Percentiles rank a stretch among this genome's conserved stretches.
Evolutionary conservation across 768 basidiomycete genomes (phyloP).

Genomic region (Kwoniella bestiolae): DNA sequence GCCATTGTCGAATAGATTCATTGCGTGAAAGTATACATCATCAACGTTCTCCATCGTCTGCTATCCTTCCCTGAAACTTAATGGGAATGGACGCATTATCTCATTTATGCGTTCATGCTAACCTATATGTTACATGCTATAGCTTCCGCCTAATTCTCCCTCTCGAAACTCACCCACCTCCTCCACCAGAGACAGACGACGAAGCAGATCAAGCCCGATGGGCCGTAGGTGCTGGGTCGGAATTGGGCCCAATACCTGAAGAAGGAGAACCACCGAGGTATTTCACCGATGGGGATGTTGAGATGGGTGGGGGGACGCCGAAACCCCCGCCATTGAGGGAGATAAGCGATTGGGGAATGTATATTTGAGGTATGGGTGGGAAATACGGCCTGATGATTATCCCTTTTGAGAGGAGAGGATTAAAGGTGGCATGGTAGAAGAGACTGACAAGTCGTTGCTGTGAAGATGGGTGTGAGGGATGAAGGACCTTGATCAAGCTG

Average conservation of each 20-base stretch:
- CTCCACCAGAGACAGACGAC: conserved; percentile 15
- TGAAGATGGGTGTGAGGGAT: not conserved
- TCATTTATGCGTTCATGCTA: too few species aligned
- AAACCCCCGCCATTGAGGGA: conserved; percentile 2
- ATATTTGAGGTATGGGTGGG: not conserved
- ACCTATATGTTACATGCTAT: not conserved
- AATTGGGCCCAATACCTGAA: conserved; percentile 6
- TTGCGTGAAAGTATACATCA: too few species aligned
- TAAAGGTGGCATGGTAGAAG: too few species aligned
- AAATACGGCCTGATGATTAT: not conserved
- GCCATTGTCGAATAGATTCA: too few species aligned
- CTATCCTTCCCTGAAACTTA: too few species aligned
- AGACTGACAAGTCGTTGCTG: too few species aligned
- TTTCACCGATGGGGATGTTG: not conserved
- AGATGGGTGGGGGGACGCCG: not conserved
- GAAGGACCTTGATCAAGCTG: too few species aligned
- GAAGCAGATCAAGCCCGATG: conserved; percentile 26
- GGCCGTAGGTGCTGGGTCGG: conserved; percentile 21
- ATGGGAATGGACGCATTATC: too few species aligned
- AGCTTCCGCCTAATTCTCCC: conserved; percentile 29
- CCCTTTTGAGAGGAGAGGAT: too few species aligned
- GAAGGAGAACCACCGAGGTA: conserved; percentile 2
- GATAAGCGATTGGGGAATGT: conserved; percentile 1
- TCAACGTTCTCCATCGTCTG: not conserved
- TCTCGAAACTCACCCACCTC: conserved; percentile 9